Base-by-base conservation (phyloP, 768 basidiomycete genomes). In the Hysterangium stoloniferum region DNA sequence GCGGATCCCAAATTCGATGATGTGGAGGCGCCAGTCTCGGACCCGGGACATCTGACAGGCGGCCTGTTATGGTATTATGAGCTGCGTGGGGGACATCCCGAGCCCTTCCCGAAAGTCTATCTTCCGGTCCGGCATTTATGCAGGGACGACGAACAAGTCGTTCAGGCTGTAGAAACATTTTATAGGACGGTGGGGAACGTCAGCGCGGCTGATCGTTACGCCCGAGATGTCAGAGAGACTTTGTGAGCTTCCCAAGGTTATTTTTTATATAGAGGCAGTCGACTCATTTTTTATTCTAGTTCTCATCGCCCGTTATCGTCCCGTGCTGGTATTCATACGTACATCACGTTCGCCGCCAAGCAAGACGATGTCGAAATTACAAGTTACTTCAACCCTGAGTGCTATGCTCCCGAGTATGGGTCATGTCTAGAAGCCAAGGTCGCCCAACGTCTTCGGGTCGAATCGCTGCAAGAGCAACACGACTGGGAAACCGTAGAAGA, bases 351-450 rank as follows among this genome's bases (percentile, higher is more conserved):
- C 20, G 46, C 46, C 13, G 34, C 36, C 12, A 48, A 48, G 28
- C 31, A 33, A 36, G 15, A 22, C 12, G 34, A 48, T 20, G 34
- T 48, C 8, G 46, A 48, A 35, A 33, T 48, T 15, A 48, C 46
- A 34, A 48, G 46, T 22, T 48, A 48, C 22, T 48, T 48, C 46
- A 48, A 48, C 36, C 46, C 46, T 33, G 46, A 48, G 28, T 48
- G 46, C n/a, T 48, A 48, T 35, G 31, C 46, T 35, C 31, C 46
- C 15, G 46, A 48, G 4, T 41, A 41, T 41, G n/a, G n/a, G n/a
- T n/a, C n/a, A n/a, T n/a, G n/a, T n/a, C n/a, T n/a, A n/a, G n/a
- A n/a, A n/a, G n/a, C n/a, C n/a, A n/a, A n/a, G n/a, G n/a, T n/a
- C n/a, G n/a, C n/a, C n/a, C n/a, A n/a, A n/a, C n/a, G n/a, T n/a